These are phyloP conservation scores for Trichosporon coremiiforme DNA, from an alignment of 1,284 basidiomycete species.

Conservation along the genomic window DNA sequence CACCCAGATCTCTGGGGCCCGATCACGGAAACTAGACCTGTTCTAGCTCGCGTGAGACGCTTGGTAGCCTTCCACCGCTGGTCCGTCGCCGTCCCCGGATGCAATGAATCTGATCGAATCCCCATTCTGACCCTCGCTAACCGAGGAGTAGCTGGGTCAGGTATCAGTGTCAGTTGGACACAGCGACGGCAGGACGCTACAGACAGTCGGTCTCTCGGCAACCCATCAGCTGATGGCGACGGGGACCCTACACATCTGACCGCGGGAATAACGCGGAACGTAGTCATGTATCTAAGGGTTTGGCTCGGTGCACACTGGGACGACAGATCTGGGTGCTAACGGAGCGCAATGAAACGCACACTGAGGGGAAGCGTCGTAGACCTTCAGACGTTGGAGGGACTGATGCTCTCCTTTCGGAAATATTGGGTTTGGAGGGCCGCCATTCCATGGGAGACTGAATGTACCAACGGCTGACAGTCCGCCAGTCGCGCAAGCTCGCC, in stretches of 20 bases:
- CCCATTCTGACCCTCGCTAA: neutral
- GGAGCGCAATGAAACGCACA: neutral
- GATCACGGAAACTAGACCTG: neutral
- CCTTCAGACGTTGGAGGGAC: neutral
- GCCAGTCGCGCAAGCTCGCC: neutral
- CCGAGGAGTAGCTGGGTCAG: neutral
- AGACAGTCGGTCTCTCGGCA: neutral
- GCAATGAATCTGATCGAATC: neutral
- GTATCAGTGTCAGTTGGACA: neutral
- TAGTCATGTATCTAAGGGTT: slow-evolving; percentile 9
- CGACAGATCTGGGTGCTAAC: neutral
- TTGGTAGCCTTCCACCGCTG: neutral
- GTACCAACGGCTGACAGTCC: neutral
- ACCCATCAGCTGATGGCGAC: neutral
- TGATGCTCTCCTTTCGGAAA: neutral
- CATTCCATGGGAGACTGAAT: neutral
- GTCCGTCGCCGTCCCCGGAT: slow-evolving; percentile 2
- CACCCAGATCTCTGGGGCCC: slow-evolving; percentile 8
- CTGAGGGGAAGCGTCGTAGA: neutral
- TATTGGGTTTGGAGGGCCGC: neutral
- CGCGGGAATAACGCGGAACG: slow-evolving; percentile 15
- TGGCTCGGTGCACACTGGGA: neutral
- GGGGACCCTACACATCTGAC: neutral
- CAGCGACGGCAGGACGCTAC: neutral
- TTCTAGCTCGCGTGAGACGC: neutral